Base-by-base conservation (phyloP, 192 early-diverging fungal genomes). In the Linnemannia hyalina region DNA sequence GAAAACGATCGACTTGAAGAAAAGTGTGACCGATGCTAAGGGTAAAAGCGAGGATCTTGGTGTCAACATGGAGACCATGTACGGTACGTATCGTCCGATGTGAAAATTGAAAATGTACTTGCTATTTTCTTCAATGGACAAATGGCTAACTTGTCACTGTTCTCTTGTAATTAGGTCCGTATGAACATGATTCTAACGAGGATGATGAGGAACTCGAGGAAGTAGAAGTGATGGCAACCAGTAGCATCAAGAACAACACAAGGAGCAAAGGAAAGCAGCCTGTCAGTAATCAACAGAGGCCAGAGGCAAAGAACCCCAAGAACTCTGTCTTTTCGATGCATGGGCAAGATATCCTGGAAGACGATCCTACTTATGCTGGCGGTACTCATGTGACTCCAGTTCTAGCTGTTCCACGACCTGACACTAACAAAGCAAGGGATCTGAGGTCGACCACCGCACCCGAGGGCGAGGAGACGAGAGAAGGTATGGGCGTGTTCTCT, bases 121-220 rank as follows among this genome's bases (percentile, higher is more conserved):
- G 7, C 42, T 52, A 16, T 2, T 20, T 52, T 52, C 11, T 68
- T 68, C 32, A 16, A 10, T 22, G 38, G 26, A 13, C 2, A 18
- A 20, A 70, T 18, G 26, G 13, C 3, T 20, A 65, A 68, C 55
- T 55, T 3, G 26, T 54, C n/a, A 10, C 0, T 44, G 0, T 22
- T 52, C 16, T 9, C 1, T 44, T 0, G 6, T 52, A 60, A 75
- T 32, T 68, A 88, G 80, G 87, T 36, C 81, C 80, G 6, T 36
- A 80, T 63, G 82, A 81, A 13, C 41, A 81, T 35, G 78, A 83
- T 16, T 88, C 85, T 3, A 77, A 88, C 15, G 91, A 90, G 6
- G 89, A 89, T 15, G 75, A 83, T 49, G 82, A 88, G 13, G 89
- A 91, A n/a, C 87, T 88, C 74, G 83, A 82, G 65, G 85, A 92